Conservation (phyloP, 257 asterid species). For the Leonotis leonurus region DNA sequence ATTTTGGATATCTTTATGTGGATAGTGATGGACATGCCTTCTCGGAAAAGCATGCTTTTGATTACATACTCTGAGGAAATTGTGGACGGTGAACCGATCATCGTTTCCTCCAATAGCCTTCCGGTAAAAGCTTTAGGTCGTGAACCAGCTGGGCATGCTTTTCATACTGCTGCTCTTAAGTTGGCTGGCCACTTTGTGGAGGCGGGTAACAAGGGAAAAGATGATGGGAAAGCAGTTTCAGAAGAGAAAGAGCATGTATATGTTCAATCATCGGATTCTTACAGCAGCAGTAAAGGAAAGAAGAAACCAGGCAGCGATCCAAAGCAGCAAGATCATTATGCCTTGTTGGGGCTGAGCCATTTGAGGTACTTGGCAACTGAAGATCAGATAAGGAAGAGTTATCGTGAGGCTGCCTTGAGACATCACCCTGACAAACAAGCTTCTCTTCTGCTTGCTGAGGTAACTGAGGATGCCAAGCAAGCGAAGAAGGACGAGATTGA, state of each 20-base stretch:
- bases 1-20: background rate
- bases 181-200: constrained; percentile 51
- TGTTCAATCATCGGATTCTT: constrained; percentile 59
- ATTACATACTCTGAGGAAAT: constrained; percentile 63
- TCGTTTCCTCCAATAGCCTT: constrained; percentile 53
- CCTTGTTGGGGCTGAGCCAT: constrained; percentile 82
- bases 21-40: constrained; percentile 33
- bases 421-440: constrained; percentile 99
- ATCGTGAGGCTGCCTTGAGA: constrained; percentile 82
- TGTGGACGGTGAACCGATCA: constrained; percentile 59
- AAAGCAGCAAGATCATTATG: constrained; percentile 87
- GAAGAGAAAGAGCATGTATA: constrained; percentile 49
- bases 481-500: constrained; percentile 91
- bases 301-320: constrained; percentile 71
- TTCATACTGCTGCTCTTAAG: constrained; percentile 81
- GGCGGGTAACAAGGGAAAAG: constrained; percentile 22
- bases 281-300: constrained; percentile 78
- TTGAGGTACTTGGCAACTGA: constrained; percentile 94
- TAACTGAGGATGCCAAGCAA: constrained; percentile 79
- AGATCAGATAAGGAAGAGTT: constrained; percentile 86
- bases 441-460: constrained; percentile 72
- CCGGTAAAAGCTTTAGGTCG: constrained; percentile 53
- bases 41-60: constrained; percentile 34
- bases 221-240: constrained; percentile 29
- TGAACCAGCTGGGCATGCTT: constrained; percentile 94